Percentiles rank a stretch among this genome's conserved stretches.
phyloP scores from a whole-genome alignment of 148 eudicot genomes.

The Amaranthus hypochondriacus region DNA sequence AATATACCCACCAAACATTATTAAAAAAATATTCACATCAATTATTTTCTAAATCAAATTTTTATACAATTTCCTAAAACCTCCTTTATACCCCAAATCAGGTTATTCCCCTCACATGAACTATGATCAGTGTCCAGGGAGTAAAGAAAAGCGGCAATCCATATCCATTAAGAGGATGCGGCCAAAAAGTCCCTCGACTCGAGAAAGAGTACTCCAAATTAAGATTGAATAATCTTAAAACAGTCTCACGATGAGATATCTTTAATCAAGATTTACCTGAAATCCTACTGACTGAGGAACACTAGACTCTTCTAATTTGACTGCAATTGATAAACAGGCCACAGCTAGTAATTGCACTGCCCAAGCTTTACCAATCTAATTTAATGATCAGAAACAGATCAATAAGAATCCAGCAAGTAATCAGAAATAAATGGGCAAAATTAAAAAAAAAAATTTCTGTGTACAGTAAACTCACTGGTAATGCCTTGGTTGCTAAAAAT shows the following conservation, averaged over 20 bases:
- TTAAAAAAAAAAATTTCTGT: too few species aligned
- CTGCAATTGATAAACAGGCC: conserved; percentile 82
- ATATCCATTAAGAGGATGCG: too few species aligned
- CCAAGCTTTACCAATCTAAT: conserved; percentile 62
- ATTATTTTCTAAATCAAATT: neutral
- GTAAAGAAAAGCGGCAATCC: too few species aligned
- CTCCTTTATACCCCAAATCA: too few species aligned
- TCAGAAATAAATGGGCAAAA: neutral
- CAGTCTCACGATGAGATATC: neutral
- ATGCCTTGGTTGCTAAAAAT: conserved; percentile 45
- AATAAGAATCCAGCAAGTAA: conserved; percentile 12
- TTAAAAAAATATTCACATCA: neutral
- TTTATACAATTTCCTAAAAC: neutral
- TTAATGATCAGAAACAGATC: neutral
- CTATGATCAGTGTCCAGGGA: too few species aligned
- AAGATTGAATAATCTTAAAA: too few species aligned
- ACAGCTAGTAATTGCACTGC: conserved; percentile 69
- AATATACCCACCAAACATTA: neutral
- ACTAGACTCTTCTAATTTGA: conserved; percentile 65
- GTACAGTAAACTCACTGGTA: conserved; percentile 55
- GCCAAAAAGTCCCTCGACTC: too few species aligned
- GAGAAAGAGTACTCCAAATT: too few species aligned
- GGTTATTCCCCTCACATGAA: too few species aligned
- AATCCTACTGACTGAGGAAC: conserved; percentile 48
- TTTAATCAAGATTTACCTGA: conserved; percentile 48